A percentile compares a stretch with the other conserved stretches of the same genome.
phyloP scores from a whole-genome alignment of 306 rosid species.

The Quercus parvula region DNA sequence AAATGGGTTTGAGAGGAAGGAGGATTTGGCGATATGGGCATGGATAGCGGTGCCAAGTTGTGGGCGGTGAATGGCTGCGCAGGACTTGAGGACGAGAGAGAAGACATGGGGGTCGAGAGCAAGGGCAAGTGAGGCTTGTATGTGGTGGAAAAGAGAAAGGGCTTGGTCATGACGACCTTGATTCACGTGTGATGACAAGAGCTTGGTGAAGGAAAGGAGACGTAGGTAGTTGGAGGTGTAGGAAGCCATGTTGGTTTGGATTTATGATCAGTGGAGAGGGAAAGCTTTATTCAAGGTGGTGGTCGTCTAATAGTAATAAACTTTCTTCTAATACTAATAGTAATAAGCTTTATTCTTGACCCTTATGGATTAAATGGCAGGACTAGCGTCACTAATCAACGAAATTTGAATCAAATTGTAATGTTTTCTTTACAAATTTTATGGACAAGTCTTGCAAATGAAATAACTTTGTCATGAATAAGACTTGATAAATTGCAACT shows the following conservation, averaged over 20 bases:
- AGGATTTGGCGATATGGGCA: slow-evolving; percentile 51
- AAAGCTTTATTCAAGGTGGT: too few species aligned
- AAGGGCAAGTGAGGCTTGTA: slow-evolving; percentile 49
- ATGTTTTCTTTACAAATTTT: too few species aligned
- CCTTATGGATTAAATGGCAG: too few species aligned
- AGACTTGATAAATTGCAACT: too few species aligned
- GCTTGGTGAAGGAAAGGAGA: slow-evolving; percentile 50
- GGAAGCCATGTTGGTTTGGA: slow-evolving; percentile 33
- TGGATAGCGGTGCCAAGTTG: slow-evolving; percentile 64
- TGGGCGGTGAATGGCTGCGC: slow-evolving; percentile 49
- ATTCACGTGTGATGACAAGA: slow-evolving; percentile 42
- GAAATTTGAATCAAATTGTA: too few species aligned
- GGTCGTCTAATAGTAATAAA: too few species aligned
- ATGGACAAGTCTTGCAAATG: too few species aligned
- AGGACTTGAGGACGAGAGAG: slow-evolving; percentile 76
- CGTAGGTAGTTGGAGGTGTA: slow-evolving; percentile 31
- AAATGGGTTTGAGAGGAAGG: slow-evolving; percentile 48
- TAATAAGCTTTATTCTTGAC: too few species aligned
- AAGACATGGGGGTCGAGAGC: slow-evolving; percentile 71
- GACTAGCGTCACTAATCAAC: too few species aligned
- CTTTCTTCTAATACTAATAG: too few species aligned
- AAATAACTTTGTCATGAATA: too few species aligned
- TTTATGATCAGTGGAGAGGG: too few species aligned
- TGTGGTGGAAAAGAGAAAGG: slow-evolving; percentile 55
- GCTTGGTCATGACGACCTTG: slow-evolving; percentile 52